Conservation (phyloP, 2,329 filamentous ascomycete species). For the Arthrinium puccinioides region DNA sequence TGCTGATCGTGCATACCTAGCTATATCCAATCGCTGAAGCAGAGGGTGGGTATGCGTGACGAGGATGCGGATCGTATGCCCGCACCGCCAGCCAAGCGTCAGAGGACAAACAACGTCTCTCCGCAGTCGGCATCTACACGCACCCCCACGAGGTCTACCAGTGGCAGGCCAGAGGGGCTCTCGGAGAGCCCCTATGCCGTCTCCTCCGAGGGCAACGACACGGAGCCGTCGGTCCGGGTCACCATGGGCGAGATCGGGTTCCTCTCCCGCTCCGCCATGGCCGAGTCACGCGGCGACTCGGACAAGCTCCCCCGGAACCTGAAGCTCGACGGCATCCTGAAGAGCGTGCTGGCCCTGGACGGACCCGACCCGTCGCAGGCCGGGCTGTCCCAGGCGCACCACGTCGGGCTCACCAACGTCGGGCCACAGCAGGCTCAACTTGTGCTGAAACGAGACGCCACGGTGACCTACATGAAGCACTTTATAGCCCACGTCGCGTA, state of each 20-base stretch:
- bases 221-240: no score
- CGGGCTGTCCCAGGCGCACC: background rate
- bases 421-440: background rate
- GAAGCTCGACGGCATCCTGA: constrained; percentile 7
- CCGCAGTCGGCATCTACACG: no score
- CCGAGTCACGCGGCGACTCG: constrained; percentile 17
- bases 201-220: no score
- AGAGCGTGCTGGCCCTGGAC: constrained; percentile 5
- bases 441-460: background rate
- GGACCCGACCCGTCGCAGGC: constrained; percentile 4
- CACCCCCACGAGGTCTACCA: no score
- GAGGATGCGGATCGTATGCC: no score
- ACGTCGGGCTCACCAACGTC: background rate
- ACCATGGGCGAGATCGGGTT: constrained; percentile 22
- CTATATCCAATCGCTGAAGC: no score
- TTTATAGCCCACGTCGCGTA: background rate
- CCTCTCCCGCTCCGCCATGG: constrained; percentile 22
- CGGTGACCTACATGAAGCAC: background rate
- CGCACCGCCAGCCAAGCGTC: no score
- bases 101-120: no score
- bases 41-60: no score
- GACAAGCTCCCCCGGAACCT: constrained; percentile 14
- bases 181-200: no score
- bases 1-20: no score
- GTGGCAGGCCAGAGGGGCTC: no score